A percentile compares a stretch with the other conserved stretches of the same genome.
Evolutionary conservation across 768 basidiomycete species (phyloP).

Genomic region (Auriscalpium vulgare): DNA sequence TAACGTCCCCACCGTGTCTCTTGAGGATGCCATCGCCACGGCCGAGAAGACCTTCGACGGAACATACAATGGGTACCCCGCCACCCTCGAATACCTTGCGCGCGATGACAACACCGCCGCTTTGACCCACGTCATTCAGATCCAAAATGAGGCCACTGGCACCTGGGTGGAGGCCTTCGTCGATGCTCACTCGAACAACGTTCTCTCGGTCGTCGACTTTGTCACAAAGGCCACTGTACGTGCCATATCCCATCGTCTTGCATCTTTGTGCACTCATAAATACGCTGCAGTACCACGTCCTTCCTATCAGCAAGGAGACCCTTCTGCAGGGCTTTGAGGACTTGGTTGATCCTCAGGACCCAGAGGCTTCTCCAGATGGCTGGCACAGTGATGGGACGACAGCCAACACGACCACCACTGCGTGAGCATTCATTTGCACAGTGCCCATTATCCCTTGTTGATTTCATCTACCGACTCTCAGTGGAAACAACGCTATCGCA

Average conservation of each 20-base stretch:
- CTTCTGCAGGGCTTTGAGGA: constrained; percentile 41
- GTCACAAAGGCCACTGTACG: constrained; percentile 35
- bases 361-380: constrained; percentile 43
- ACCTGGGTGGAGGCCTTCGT: constrained; percentile 53
- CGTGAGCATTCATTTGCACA: constrained; percentile 1
- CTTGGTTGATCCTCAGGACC: constrained; percentile 46
- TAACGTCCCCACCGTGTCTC: constrained; percentile 29
- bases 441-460: too few species aligned
- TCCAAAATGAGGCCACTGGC: constrained; percentile 32
- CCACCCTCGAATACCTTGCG: constrained; percentile 34
- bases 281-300: constrained; percentile 32
- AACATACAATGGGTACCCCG: constrained; percentile 31
- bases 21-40: constrained; percentile 27
- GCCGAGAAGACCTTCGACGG: constrained; percentile 30
- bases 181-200: constrained; percentile 43
- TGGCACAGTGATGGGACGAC: constrained; percentile 40
- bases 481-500: constrained; percentile 32
- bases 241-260: background rate
- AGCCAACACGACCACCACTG: constrained; percentile 24
- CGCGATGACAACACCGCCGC: constrained; percentile 29
- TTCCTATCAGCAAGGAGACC: constrained; percentile 43
- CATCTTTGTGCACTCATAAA: background rate
- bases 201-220: constrained; percentile 46
- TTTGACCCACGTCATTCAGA: constrained; percentile 36
- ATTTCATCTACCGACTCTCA: background rate